These are phyloP conservation scores for Penicillium parvum DNA, from an alignment of 495 filamentous ascomycete species.

Conservation along the genomic window DNA sequence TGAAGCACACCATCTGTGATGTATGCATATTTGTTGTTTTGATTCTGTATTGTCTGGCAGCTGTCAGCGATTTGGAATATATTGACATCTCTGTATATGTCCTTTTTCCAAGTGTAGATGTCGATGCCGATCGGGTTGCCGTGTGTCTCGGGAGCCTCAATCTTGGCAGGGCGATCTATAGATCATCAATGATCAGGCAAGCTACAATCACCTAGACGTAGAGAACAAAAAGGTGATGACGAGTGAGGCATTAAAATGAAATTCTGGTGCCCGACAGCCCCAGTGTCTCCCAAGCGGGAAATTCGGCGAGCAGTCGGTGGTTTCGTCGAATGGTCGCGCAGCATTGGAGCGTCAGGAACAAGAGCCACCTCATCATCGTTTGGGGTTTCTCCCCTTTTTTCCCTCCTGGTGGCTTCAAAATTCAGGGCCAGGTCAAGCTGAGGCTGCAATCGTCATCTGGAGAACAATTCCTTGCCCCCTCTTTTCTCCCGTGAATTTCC, in stretches of 20 bases:
- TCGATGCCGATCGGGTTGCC: slow-evolving; percentile 11
- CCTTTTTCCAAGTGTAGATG: neutral
- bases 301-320: slow-evolving; percentile 15
- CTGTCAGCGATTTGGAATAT: slow-evolving; percentile 8
- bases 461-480: neutral
- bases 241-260: slow-evolving; percentile 4
- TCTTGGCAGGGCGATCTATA: slow-evolving; percentile 13
- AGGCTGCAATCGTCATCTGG: too few species aligned
- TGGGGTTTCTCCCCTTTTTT: neutral
- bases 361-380: slow-evolving; percentile 7
- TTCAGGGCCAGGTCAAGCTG: too few species aligned
- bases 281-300: slow-evolving; percentile 7
- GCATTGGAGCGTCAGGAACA: slow-evolving; percentile 2
- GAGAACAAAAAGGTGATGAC: too few species aligned
- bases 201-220: neutral
- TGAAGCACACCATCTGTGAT: slow-evolving; percentile 32
- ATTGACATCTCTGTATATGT: slow-evolving; percentile 10
- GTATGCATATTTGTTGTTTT: slow-evolving; percentile 33
- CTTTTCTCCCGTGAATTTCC: neutral
- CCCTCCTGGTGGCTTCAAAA: neutral
- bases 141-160: slow-evolving; percentile 3
- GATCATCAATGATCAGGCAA: too few species aligned
- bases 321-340: slow-evolving; percentile 24
- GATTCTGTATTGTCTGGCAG: slow-evolving; percentile 18
- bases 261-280: neutral